Percentiles rank a stretch among this genome's conserved stretches.
These are phyloP conservation scores for Barnettozyma pratensis DNA, from an alignment of 805 yeast species.

Conservation along the genomic window DNA sequence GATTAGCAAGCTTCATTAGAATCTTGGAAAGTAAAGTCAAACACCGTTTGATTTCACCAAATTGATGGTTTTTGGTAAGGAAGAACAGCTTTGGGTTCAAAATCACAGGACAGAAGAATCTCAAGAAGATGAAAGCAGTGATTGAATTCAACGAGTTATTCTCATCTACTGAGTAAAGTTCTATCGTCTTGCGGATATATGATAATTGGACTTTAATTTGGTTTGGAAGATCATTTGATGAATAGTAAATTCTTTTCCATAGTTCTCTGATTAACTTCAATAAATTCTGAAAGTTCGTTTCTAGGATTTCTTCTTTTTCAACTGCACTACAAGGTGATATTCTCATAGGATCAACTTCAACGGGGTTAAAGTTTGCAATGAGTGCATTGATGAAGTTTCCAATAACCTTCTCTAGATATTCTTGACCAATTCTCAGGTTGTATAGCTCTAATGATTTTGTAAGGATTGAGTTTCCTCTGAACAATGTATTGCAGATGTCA, in stretches of 20 bases:
- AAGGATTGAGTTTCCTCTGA: slow-evolving; percentile 80
- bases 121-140: slow-evolving; percentile 75
- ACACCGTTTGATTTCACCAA: slow-evolving; percentile 69
- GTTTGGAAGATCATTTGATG: slow-evolving; percentile 72
- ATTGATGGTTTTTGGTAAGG: slow-evolving; percentile 63
- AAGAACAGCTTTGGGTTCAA: slow-evolving; percentile 84
- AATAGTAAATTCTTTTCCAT: slow-evolving; percentile 60
- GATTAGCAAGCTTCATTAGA: slow-evolving; percentile 71
- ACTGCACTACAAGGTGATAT: slow-evolving; percentile 32
- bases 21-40: slow-evolving; percentile 78
- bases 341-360: slow-evolving; percentile 77
- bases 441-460: slow-evolving; percentile 78
- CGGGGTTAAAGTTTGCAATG: slow-evolving; percentile 42
- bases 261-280: slow-evolving; percentile 46
- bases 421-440: slow-evolving; percentile 72
- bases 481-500: slow-evolving; percentile 55
- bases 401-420: slow-evolving; percentile 66
- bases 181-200: slow-evolving; percentile 58
- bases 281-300: slow-evolving; percentile 45
- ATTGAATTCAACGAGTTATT: slow-evolving; percentile 61
- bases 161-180: slow-evolving; percentile 48
- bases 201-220: slow-evolving; percentile 61
- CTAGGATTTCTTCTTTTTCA: slow-evolving; percentile 36
- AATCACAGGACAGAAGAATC: slow-evolving; percentile 88
- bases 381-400: slow-evolving; percentile 62